A percentile compares a stretch with the other conserved stretches of the same genome.
Conservation (phyloP, 2,329 filamentous ascomycete genomes). For the Colletotrichum sp. region DNA sequence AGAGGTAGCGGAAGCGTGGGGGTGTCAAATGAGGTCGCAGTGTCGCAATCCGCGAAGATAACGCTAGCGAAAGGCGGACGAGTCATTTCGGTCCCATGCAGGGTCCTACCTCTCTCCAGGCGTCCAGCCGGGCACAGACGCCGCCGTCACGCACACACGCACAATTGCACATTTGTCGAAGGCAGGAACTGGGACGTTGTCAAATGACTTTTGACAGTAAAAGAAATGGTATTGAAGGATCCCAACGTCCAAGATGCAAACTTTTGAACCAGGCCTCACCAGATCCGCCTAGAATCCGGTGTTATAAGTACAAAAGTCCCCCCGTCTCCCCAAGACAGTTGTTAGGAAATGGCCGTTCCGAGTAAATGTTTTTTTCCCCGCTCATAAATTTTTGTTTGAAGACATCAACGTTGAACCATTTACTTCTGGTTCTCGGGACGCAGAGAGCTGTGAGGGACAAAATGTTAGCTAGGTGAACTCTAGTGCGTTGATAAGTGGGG, state of each 20-base stretch:
- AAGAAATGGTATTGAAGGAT: constrained; percentile 23
- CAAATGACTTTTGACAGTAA: not conserved
- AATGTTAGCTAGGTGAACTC: constrained; percentile 23
- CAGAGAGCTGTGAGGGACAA: constrained; percentile 60
- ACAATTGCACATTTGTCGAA: not conserved
- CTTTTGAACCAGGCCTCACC: constrained; percentile 25
- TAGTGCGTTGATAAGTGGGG: not conserved
- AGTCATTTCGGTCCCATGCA: not conserved
- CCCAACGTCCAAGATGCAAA: constrained; percentile 23
- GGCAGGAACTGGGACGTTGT: not conserved
- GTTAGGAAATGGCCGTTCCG: constrained; percentile 17
- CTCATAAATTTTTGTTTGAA: constrained; percentile 7
- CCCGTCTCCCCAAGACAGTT: constrained; percentile 16
- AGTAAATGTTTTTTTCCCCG: not conserved
- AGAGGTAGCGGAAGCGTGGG: not conserved
- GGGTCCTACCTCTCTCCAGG: not conserved
- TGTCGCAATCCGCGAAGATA: not conserved
- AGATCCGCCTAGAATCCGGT: constrained; percentile 31
- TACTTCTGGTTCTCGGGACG: constrained; percentile 88
- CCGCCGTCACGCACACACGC: not conserved
- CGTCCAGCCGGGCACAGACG: not conserved
- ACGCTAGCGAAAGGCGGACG: not conserved
- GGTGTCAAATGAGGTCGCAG: not conserved
- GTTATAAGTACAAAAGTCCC: constrained; percentile 38
- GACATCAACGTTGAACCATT: constrained; percentile 26